phyloP scores from a whole-genome alignment of 805 yeast species.

The Wickerhamomyces chambardii region DNA sequence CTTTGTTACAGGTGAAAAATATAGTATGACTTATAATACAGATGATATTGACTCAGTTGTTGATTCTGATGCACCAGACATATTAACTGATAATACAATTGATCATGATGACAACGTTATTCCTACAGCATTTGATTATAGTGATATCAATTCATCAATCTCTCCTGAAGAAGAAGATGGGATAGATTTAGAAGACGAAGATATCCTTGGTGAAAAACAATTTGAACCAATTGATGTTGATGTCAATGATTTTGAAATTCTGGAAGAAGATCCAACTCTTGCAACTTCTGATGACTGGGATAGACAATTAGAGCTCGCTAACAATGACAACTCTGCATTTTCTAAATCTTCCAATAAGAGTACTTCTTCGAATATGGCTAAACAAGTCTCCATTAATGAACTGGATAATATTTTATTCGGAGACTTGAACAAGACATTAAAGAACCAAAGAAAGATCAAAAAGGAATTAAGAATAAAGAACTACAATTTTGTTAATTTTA shows the following conservation, averaged over 20 bases:
- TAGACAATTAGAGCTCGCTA: conserved; percentile 48
- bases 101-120: conserved; percentile 1
- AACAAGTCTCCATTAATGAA: conserved; percentile 20
- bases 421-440: conserved; percentile 27
- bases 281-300: conserved; percentile 56
- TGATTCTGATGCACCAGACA: conserved; percentile 2
- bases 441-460: conserved; percentile 16
- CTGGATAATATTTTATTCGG: conserved; percentile 41
- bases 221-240: conserved; percentile 57
- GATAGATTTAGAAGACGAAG: conserved; percentile 12
- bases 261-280: conserved; percentile 34
- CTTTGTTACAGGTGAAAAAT: conserved; percentile 8
- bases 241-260: conserved; percentile 34
- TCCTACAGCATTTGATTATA: conserved; percentile 2
- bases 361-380: no score
- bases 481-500: conserved; percentile 15
- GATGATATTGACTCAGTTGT: conserved; percentile 3
- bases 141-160: conserved; percentile 12
- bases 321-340: conserved; percentile 13
- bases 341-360: no score
- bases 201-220: conserved; percentile 49
- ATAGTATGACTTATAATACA: background rate
- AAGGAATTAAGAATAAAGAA: conserved; percentile 19
- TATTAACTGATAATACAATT: conserved; percentile 6
- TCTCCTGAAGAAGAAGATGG: conserved; percentile 12